Evolutionary conservation across 352 stramenopile genomes (phyloP), one percentile per base, ranked within the genome.

Genomic region (Phytophthora multivora): DNA sequence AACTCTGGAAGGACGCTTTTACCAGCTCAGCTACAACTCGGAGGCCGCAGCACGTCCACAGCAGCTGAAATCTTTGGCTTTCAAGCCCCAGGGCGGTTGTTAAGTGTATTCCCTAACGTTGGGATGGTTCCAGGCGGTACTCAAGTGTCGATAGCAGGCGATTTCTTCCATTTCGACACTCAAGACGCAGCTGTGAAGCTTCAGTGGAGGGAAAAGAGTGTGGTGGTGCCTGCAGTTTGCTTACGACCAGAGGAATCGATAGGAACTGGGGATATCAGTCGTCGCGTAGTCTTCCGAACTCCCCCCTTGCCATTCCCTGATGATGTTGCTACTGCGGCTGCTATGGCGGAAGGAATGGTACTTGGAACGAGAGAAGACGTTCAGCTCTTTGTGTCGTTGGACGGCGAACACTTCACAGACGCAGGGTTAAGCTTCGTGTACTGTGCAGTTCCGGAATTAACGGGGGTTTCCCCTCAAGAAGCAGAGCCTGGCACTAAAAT

Each of bases 121-220:
- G 79, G 77, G 1, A 71, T 79, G 35, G 49, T 76, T 3, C 55
- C 45, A 9, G 83, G 83, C 16, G 73, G 73, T 5, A 90, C 80
- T 7, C 63, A 79, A 21, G 66, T 92, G 2, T 72, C 73, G 0
- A 51, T 92, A 15, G 63, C 70, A 4, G 71, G 66, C 0, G 68
- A 85, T 21, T 86, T 79, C 26, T 85, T 88, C 25, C 66, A 79
- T 25, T 88, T 88, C 39, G 81, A 89, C 30, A 84, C 80, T 0
- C 48, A 85, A 30, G 79, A 92, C 25, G 70, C 64, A 5, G 60
- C 68, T 16, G 76, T 86, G 2, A 69, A 69, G 28, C 49, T 91
- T 5, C 66, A 75, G 23, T 89, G 78, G 70, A 64, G 56, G 59
- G 74, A 77, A 36, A 77, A 61, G 19, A 57, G 68, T 23, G 12